phyloP scores from a whole-genome alignment of 2,329 filamentous ascomycete genomes.

The Diaporthe sp. region DNA sequence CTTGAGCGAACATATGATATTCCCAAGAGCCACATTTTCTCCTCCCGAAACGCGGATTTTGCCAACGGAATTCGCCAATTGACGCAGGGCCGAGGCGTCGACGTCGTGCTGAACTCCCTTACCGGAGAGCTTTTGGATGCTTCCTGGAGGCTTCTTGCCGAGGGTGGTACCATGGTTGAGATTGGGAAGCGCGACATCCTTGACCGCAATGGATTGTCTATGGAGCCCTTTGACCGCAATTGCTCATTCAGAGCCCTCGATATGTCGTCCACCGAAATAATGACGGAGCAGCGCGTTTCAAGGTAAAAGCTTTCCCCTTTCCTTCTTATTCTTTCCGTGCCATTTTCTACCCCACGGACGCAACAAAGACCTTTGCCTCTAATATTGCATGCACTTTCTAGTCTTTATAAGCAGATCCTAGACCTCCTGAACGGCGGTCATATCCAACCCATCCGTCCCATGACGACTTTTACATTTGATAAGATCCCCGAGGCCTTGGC shows the following conservation, averaged over 20 bases:
- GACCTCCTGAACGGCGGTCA: background rate
- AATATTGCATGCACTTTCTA: too few species aligned
- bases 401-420: too few species aligned
- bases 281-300: too few species aligned
- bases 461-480: background rate
- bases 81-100: slow-evolving; percentile 39
- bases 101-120: slow-evolving; percentile 40
- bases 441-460: background rate
- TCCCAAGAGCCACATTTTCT: slow-evolving; percentile 43
- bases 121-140: slow-evolving; percentile 41
- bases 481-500: background rate
- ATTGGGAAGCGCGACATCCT: slow-evolving; percentile 38
- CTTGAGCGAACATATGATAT: slow-evolving; percentile 40
- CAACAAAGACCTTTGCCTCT: too few species aligned
- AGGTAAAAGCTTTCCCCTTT: too few species aligned
- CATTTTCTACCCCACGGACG: too few species aligned
- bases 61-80: slow-evolving; percentile 39
- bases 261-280: slow-evolving; percentile 30
- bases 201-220: slow-evolving; percentile 36
- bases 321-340: background rate
- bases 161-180: slow-evolving; percentile 47
- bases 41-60: slow-evolving; percentile 41
- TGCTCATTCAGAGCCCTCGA: slow-evolving; percentile 38
- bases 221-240: slow-evolving; percentile 36
- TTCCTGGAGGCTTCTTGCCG: slow-evolving; percentile 45